Evolutionary conservation across 2,329 filamentous ascomycete species (phyloP), one percentile per base, ranked within the genome.

Genomic region (Ramularia endophylla): DNA sequence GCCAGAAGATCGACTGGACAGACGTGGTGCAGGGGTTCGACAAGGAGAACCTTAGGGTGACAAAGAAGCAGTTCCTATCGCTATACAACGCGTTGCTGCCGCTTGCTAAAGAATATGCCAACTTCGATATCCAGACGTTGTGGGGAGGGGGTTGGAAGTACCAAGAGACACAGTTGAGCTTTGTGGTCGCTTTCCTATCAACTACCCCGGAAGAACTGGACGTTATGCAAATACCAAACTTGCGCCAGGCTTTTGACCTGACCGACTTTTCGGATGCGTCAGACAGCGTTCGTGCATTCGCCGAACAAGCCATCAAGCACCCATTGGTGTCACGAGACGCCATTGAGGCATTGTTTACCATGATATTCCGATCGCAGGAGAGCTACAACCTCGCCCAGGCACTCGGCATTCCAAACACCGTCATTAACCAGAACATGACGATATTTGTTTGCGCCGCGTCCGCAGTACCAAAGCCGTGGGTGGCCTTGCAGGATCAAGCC

Each of bases 61-160:
- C 87, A 2, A 80, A 85, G 16, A 68, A 77, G 30, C 89, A 95
- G 52, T 95, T 98, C 52, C 67, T 92, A 29, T 76, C 77, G 9
- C 70, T 98, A 3, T 95, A 92, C 67, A 77, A 84, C 41, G 84
- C 86, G 4, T 69, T 98, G 19, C 68, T 88, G 12, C 81, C 83
- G 1, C 71, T 92, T 40, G 85, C 88, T 2, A 64, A 68, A 22
- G 74, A 77, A 8, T 70, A 77, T 35, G 68, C 75, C 12, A 70
- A 70, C 18, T 80, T 97, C 54, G 87, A 95, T 59, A 83, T 98
- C 32, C 88, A 95, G 61, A 76, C 75, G 28, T 71, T 98, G 16
- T 97, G 92, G 89, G 89, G 89, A 44, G 89, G 89, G 6, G 40
- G 47, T 29, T 98, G 94, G 90, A 80, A 83, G 48, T 79, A 94